Percentiles rank a stretch among this genome's conserved stretches.
Conservation (phyloP, 176 grass and related monocot genomes). For the Carex scoparia region DNA sequence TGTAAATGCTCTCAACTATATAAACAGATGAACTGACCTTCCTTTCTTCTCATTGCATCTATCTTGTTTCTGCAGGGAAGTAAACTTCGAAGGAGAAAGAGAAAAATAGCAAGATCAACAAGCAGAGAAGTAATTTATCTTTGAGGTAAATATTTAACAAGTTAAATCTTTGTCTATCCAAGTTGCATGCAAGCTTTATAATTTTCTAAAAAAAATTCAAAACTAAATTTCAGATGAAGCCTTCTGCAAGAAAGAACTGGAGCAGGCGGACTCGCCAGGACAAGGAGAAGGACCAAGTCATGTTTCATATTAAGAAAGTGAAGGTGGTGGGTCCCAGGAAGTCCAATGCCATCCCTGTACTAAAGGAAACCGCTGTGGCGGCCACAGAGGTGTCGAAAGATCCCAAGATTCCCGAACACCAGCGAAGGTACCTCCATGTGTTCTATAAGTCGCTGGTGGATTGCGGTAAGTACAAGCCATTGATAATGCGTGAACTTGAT, state of each 20-base stretch:
- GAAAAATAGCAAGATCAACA: not conserved
- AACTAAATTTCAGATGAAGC: conserved; percentile 8
- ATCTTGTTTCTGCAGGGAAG: not conserved
- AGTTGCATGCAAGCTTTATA: not conserved
- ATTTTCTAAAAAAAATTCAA: conserved; percentile 1
- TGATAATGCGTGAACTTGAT: conserved; percentile 2
- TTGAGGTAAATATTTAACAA: not conserved
- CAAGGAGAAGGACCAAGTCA: not conserved
- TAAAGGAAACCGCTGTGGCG: not conserved
- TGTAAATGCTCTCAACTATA: not conserved
- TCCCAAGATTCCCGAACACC: not conserved
- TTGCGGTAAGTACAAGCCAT: not conserved
- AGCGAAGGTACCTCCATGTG: not conserved
- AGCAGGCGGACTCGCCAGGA: not conserved
- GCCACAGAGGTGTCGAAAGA: not conserved
- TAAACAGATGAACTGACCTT: not conserved
- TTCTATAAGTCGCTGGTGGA: conserved; percentile 6
- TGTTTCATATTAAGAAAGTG: not conserved
- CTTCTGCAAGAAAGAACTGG: not conserved
- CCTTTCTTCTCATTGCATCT: not conserved
- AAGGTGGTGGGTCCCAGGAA: conserved; percentile 1
- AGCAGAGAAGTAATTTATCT: not conserved
- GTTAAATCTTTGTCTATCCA: conserved; percentile 1
- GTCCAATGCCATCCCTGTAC: not conserved
- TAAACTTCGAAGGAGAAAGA: not conserved